Conservation (phyloP, 495 filamentous ascomycete species). For the Lasiosphaeria miniovina region DNA sequence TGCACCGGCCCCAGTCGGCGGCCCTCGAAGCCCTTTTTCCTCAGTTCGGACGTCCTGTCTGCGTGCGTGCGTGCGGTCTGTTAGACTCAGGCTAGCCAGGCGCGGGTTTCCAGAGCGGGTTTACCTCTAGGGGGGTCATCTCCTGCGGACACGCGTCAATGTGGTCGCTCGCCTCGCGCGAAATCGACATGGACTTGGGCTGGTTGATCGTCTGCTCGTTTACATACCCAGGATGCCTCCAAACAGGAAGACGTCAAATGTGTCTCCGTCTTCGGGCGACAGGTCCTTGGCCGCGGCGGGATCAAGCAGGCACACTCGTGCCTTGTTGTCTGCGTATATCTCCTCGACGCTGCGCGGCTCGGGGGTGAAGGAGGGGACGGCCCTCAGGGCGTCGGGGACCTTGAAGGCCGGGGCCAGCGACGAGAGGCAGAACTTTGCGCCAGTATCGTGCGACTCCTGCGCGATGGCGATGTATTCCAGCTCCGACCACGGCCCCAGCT, state of each 20-base stretch:
- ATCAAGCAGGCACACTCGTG: constrained; percentile 82
- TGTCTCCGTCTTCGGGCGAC: constrained; percentile 73
- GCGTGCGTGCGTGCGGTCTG: neutral
- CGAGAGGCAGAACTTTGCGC: constrained; percentile 76
- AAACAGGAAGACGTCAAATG: constrained; percentile 90
- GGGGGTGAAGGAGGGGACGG: constrained; percentile 58
- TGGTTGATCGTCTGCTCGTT: too few relatives aligned
- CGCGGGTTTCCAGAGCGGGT: constrained; percentile 8
- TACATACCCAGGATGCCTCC: constrained; percentile 87
- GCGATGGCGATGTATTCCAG: constrained; percentile 89
- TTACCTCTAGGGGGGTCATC: constrained; percentile 94
- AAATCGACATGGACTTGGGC: too few relatives aligned
- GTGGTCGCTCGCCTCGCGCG: neutral
- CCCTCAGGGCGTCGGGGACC: constrained; percentile 60
- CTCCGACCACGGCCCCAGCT: constrained; percentile 90
- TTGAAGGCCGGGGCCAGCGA: constrained; percentile 68
- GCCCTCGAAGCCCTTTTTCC: constrained; percentile 87
- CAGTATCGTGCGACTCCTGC: constrained; percentile 65
- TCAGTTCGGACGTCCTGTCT: constrained; percentile 92
- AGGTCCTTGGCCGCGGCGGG: constrained; percentile 77
- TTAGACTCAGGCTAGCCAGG: constrained; percentile 3
- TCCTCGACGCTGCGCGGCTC: constrained; percentile 74
- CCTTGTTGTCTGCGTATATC: constrained; percentile 60
- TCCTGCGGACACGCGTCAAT: constrained; percentile 47
- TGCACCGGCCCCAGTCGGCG: constrained; percentile 87